Conservation (phyloP, 805 yeast species). For the Wickerhamomyces canadensis region DNA sequence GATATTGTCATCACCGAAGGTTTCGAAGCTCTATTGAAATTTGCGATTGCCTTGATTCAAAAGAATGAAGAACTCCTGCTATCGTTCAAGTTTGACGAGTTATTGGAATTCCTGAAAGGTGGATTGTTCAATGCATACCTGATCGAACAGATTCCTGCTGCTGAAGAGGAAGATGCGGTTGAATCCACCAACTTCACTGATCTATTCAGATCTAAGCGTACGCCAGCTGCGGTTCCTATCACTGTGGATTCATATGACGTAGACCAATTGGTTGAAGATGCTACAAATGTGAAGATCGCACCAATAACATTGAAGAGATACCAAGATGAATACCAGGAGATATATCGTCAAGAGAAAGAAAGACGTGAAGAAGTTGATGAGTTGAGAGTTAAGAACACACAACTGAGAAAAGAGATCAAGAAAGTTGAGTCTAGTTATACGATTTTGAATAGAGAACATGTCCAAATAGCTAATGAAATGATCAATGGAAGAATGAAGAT, state of each 20-base stretch:
- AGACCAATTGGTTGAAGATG: constrained; percentile 71
- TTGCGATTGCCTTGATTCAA: constrained; percentile 75
- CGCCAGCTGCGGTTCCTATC: constrained; percentile 7
- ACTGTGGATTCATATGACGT: constrained; percentile 46
- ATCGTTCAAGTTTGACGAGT: constrained; percentile 64
- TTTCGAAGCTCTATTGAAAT: constrained; percentile 74
- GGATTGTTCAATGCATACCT: constrained; percentile 69
- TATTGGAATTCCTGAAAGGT: constrained; percentile 74
- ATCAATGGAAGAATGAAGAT: constrained; percentile 70
- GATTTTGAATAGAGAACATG: constrained; percentile 73
- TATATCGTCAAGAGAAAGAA: constrained; percentile 68
- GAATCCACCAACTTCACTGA: constrained; percentile 16
- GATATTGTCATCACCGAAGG: constrained; percentile 92
- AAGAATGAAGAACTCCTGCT: constrained; percentile 58
- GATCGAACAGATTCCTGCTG: constrained; percentile 26
- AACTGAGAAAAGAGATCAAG: constrained; percentile 65
- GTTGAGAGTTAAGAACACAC: constrained; percentile 61
- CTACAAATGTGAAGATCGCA: constrained; percentile 64
- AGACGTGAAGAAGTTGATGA: constrained; percentile 64
- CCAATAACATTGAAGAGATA: constrained; percentile 72
- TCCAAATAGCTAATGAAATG: constrained; percentile 81
- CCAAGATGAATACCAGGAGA: constrained; percentile 66
- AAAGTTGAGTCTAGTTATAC: constrained; percentile 66
- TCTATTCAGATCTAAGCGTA: constrained; percentile 9
- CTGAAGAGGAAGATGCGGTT: constrained; percentile 24